Base-by-base conservation (phyloP, 2,329 filamentous ascomycete genomes). In the Ophiostoma himal-ulmi region DNA sequence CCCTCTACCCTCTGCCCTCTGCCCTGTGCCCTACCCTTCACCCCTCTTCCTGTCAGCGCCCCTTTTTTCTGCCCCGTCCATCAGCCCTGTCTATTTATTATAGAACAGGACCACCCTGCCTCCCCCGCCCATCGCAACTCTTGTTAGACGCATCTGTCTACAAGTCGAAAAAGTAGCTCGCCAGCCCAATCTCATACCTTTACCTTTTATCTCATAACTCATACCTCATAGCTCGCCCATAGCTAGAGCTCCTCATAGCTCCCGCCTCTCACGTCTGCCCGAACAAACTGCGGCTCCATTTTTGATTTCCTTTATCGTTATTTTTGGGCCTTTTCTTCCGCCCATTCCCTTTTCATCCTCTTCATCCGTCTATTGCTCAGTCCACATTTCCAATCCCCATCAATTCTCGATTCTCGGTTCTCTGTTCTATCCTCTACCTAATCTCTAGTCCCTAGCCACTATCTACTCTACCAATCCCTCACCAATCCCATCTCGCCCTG, bases 91-190 rank as follows among this genome's bases (percentile, higher is more conserved):
- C 26, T 62, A 30, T 22, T 13, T 8, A 22, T 22, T 26, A 22
- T 26, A 54, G 20, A 26, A 54, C 52, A n/a, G 17, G 14, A 30
- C 48, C 48, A 54, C 52, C 52, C 52, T 57, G 52, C 8, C 57
- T 14, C 57, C 57, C 54, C 54, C 54, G 54, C 54, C 26, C 26
- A 62, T 62, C 57, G 57, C 17, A 0, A 62, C n/a, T 62, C 26
- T 17, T 62, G 57, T 62, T 62, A 34, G 57, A 62, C 57, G 57
- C 57, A 62, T 34, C 57, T 54, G 57, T 34, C 52, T 22, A 17
- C 13, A 62, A 62, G 57, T 62, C 26, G 52, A 57, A 57, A 62
- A 34, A 62, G 57, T 62, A 62, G 57, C n/a, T 26, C 10, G 39
- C 2, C 52, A 68, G 30, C 41, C 6, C 67, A 17, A 14, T 8